phyloP scores from a whole-genome alignment of 352 stramenopile genomes.

The Pythium folliculosum region DNA sequence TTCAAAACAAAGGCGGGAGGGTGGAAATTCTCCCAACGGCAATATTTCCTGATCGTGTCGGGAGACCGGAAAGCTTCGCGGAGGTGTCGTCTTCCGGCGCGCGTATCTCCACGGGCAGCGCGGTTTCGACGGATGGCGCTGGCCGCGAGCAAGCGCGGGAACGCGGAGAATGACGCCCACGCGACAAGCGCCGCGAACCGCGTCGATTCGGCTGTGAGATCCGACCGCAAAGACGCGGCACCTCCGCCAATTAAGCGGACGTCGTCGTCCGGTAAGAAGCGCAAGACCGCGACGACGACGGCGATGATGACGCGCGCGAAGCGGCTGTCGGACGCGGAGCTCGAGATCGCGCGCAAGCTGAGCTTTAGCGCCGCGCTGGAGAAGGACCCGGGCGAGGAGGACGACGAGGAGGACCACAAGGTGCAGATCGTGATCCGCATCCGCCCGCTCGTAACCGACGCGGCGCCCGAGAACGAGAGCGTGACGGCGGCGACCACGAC shows the following conservation, averaged over 20 bases:
- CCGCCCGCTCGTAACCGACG: constrained; percentile 35
- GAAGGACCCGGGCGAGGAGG: constrained; percentile 21
- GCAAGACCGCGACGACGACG: background rate
- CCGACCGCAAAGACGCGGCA: constrained; percentile 1
- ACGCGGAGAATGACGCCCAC: constrained; percentile 7
- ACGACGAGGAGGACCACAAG: constrained; percentile 32
- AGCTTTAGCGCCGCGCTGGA: constrained; percentile 62
- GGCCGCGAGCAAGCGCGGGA: constrained; percentile 6
- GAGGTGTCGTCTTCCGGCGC: background rate
- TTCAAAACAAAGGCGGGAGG: constrained; percentile 25
- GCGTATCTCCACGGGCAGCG: background rate
- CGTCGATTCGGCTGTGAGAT: background rate
- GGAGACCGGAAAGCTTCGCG: background rate
- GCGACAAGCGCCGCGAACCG: constrained; percentile 1
- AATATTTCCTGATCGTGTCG: background rate
- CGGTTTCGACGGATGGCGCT: constrained; percentile 20
- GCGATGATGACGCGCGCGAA: background rate
- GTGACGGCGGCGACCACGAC: background rate
- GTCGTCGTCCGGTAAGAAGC: background rate
- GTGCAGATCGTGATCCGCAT: constrained; percentile 75
- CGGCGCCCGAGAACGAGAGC: background rate
- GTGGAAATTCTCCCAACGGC: background rate
- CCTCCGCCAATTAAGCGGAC: too few relatives aligned
- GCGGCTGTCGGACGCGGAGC: constrained; percentile 25
- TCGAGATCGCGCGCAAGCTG: constrained; percentile 59